phyloP scores from a whole-genome alignment of 371 early-diverging fungal species.

The Lichtheimia corymbifera region DNA sequence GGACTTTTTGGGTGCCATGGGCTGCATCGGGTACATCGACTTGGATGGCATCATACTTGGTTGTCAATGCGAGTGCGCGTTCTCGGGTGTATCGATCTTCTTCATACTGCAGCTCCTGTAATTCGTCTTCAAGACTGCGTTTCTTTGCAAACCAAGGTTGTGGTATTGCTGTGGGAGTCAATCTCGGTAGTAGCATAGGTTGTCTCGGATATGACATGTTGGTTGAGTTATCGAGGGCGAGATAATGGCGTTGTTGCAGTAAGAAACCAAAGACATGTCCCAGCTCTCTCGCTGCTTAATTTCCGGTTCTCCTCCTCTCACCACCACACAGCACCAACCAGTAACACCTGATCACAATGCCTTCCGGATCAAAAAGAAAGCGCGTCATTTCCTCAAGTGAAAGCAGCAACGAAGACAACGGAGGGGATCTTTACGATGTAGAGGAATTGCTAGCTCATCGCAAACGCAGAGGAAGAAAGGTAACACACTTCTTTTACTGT shows the following conservation, averaged over 20 bases:
- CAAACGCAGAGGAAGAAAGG: slow-evolving; percentile 4
- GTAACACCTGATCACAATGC: no score
- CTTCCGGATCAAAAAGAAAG: neutral
- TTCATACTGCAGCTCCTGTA: slow-evolving; percentile 8
- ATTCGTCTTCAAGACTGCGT: slow-evolving; percentile 6
- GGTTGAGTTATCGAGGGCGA: no score
- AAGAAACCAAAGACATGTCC: neutral
- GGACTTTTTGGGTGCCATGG: no score
- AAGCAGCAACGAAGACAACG: slow-evolving; percentile 12
- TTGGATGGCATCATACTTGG: slow-evolving; percentile 1
- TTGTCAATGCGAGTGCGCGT: slow-evolving; percentile 3
- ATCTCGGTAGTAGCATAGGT: slow-evolving; percentile 9
- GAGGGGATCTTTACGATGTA: slow-evolving; percentile 31
- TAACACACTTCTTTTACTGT: neutral
- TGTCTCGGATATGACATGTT: no score
- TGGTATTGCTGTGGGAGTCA: slow-evolving; percentile 16
- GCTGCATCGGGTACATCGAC: no score
- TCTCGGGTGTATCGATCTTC: slow-evolving; percentile 15
- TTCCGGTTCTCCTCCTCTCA: no score
- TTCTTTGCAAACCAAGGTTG: slow-evolving; percentile 13
- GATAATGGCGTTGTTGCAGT: no score
- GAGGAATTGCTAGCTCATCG: slow-evolving; percentile 24
- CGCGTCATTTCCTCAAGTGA: neutral
- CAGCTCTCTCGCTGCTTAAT: neutral
- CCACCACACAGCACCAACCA: no score